Percentiles rank a stretch among this genome's conserved stretches.
phyloP scores from a whole-genome alignment of 345 rosid genomes.

The Orychophragmus violaceus region DNA sequence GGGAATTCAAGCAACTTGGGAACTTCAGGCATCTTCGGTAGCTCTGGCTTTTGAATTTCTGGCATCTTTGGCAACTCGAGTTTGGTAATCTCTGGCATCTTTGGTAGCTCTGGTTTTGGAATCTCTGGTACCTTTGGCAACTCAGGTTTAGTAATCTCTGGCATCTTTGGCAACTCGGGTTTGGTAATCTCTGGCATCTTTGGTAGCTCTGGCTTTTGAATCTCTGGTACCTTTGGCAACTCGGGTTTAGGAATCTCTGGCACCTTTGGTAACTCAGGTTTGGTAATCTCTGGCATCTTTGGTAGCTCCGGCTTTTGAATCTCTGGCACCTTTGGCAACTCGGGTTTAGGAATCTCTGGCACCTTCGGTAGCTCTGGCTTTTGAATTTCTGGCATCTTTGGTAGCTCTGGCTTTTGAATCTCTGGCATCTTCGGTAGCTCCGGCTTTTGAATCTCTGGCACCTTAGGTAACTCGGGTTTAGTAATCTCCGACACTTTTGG shows the following conservation, averaged over 20 bases:
- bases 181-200: conserved; percentile 1
- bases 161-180: background rate
- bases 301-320: conserved; percentile 5
- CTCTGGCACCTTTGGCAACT: conserved; percentile 6
- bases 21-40: conserved; percentile 12
- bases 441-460: background rate
- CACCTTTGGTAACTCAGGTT: conserved; percentile 6
- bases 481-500: background rate
- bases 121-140: conserved; percentile 10
- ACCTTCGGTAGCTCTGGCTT: background rate
- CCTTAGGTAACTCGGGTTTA: background rate
- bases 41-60: conserved; percentile 8
- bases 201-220: conserved; percentile 7
- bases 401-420: background rate
- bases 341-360: conserved; percentile 1
- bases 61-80: conserved; percentile 17
- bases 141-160: conserved; percentile 12
- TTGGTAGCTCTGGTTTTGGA: background rate
- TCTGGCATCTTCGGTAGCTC: conserved; percentile 12
- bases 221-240: conserved; percentile 5
- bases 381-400: background rate
- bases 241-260: conserved; percentile 12
- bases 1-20: conserved; percentile 31
- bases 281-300: background rate
- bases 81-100: background rate